Percentiles rank a stretch among this genome's conserved stretches.
Evolutionary conservation across 805 yeast genomes (phyloP).

Genomic region (Pichia thaimueangensis): DNA sequence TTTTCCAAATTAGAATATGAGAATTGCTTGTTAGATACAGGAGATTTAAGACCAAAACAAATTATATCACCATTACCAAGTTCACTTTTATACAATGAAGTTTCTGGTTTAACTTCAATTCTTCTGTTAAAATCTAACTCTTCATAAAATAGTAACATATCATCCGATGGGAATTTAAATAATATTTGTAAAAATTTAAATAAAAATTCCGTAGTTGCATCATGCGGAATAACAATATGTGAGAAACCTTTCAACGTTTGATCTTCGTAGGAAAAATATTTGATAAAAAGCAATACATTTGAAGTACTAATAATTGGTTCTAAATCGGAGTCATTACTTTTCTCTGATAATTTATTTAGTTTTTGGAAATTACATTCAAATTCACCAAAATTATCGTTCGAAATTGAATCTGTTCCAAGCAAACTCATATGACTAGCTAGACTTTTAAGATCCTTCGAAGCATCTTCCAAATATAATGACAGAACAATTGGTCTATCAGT

Average conservation of each 20-base stretch:
- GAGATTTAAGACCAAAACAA: slow-evolving; percentile 24
- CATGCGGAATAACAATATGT: slow-evolving; percentile 46
- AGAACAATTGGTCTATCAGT: slow-evolving; percentile 38
- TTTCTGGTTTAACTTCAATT: slow-evolving; percentile 35
- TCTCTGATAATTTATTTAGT: slow-evolving; percentile 7
- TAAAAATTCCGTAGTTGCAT: slow-evolving; percentile 37
- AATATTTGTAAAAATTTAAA: slow-evolving; percentile 35
- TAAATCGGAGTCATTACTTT: slow-evolving; percentile 14
- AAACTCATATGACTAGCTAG: slow-evolving; percentile 23
- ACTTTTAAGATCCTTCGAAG: slow-evolving; percentile 33
- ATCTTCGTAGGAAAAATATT: slow-evolving; percentile 53
- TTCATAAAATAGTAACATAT: slow-evolving; percentile 41
- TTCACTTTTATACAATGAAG: slow-evolving; percentile 50
- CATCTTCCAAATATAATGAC: slow-evolving; percentile 63
- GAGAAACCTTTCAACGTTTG: slow-evolving; percentile 62
- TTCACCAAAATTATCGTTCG: background rate
- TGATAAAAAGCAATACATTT: slow-evolving; percentile 43
- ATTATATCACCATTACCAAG: slow-evolving; percentile 65
- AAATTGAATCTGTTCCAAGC: background rate
- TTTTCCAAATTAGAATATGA: slow-evolving; percentile 37
- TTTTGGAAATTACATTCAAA: slow-evolving; percentile 9
- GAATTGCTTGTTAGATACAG: slow-evolving; percentile 16
- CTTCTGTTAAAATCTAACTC: slow-evolving; percentile 54
- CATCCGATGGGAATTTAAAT: slow-evolving; percentile 33
- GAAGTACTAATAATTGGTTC: slow-evolving; percentile 21